Conservation (phyloP, 441 rosid species). For the Populus tomentosa region DNA sequence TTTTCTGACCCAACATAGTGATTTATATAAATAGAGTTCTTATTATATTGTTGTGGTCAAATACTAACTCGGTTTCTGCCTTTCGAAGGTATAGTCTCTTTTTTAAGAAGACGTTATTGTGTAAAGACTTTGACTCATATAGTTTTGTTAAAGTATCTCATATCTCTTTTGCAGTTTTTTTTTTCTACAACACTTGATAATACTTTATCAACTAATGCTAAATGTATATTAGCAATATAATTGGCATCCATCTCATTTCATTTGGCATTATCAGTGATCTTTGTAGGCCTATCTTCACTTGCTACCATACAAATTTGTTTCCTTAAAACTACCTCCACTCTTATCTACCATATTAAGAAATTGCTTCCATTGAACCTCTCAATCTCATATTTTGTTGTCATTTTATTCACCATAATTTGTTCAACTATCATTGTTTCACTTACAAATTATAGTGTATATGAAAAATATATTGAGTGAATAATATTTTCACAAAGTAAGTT, state of each 20-base stretch:
- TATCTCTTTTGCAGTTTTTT: background rate
- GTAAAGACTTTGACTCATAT: background rate
- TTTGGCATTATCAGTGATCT: background rate
- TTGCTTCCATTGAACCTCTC: background rate
- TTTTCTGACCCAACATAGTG: background rate
- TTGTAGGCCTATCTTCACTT: background rate
- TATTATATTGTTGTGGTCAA: background rate
- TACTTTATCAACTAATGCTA: no score
- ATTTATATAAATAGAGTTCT: slow-evolving; percentile 3
- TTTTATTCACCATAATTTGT: no score
- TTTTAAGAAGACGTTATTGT: slow-evolving; percentile 1
- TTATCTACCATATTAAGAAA: background rate
- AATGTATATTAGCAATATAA: background rate
- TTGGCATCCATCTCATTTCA: background rate
- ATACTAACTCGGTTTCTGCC: background rate
- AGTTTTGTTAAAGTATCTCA: no score
- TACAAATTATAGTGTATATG: no score
- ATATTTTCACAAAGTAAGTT: no score
- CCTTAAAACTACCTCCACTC: background rate
- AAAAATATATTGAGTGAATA: no score
- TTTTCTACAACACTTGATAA: no score
- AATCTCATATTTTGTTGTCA: background rate
- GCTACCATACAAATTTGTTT: background rate
- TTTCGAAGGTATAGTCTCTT: background rate
- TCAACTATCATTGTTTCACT: background rate